A percentile compares a stretch with the other conserved stretches of the same genome.
Evolutionary conservation across 2,329 filamentous ascomycete genomes (phyloP).

Genomic region (Fusarium bulbicola): DNA sequence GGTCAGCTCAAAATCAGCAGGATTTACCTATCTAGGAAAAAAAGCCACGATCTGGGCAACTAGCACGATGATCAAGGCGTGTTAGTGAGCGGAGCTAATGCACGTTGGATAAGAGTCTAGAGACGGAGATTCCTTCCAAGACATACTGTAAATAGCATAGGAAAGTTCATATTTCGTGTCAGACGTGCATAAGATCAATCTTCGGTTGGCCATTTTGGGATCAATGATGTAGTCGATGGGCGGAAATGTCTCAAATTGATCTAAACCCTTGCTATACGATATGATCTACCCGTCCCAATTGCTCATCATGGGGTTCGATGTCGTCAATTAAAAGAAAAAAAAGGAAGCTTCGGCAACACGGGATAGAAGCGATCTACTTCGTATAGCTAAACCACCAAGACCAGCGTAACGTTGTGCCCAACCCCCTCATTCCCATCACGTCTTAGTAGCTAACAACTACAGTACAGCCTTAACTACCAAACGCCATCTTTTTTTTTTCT

Average conservation of each 20-base stretch:
- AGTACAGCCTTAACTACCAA: neutral
- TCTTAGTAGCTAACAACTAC: neutral
- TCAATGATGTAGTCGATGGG: slow-evolving; percentile 20
- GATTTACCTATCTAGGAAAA: slow-evolving; percentile 12
- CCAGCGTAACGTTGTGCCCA: neutral
- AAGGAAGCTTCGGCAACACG: neutral
- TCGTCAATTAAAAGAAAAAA: neutral
- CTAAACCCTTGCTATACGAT: neutral
- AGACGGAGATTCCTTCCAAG: neutral
- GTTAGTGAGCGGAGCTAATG: slow-evolving; percentile 7
- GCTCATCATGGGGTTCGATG: neutral
- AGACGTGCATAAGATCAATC: slow-evolving; percentile 24
- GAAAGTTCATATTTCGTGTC: slow-evolving; percentile 12
- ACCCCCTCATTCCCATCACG: neutral
- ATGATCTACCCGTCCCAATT: neutral
- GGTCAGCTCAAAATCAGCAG: neutral
- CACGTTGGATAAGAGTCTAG: neutral
- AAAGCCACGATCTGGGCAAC: slow-evolving; percentile 1
- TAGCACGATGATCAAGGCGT: neutral
- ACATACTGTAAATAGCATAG: slow-evolving; percentile 6
- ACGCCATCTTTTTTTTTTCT: neutral
- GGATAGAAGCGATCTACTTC: neutral
- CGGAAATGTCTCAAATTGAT: neutral
- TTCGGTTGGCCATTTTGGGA: neutral
- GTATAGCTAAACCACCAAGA: neutral